Evolutionary conservation across 2,329 filamentous ascomycete species (phyloP), one percentile per base, ranked within the genome.

Genomic region (Sporothrix mexicana): DNA sequence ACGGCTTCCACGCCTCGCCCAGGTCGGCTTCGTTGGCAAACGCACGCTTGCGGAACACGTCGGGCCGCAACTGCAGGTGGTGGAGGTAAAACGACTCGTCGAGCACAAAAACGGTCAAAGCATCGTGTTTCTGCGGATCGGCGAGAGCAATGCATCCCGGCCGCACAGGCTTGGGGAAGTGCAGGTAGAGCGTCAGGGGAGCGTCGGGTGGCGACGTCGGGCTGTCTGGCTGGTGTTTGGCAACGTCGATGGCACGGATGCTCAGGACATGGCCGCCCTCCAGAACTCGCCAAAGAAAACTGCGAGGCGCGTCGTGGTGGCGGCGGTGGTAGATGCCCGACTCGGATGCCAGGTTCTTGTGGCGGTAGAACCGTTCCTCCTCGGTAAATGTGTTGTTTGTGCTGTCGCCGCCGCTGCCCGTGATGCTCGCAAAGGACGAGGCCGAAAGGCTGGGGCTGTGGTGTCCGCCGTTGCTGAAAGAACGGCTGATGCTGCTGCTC

Each of bases 281-380:
- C 74, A 98, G 83, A 53, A 98, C 87, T 77, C 95, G 90, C 96
- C 96, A 99, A 66, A 97, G 87, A 79, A 98, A 97, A 81, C 90
- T 93, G 79, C 93, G 91, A 53, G 96, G 96, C 75, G 92, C 91
- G 75, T 88, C 85, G 78, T 92, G 89, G 80, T 92, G 88, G 80
- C 88, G 88, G 72, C 96, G 90, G 81, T 97, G 94, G 84, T 93
- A 97, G 72, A 98, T 87, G 2, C 93, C 94, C 41, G 93, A 92
- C 45, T 94, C 89, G 1, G 86, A 91, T 36, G 95, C 93, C 70
- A 98, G 84, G 79, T 93, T 89, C 75, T 88, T 90, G 74, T 88
- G 85, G 76, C 91, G 89, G 79, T 97, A 97, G 10, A 88, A 84
- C 23, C 75, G 74, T 72, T 89, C 89, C 80, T 95, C 92, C 76